Base-by-base conservation (phyloP, 768 basidiomycete species). In the Pleurotus pulmonarius region DNA sequence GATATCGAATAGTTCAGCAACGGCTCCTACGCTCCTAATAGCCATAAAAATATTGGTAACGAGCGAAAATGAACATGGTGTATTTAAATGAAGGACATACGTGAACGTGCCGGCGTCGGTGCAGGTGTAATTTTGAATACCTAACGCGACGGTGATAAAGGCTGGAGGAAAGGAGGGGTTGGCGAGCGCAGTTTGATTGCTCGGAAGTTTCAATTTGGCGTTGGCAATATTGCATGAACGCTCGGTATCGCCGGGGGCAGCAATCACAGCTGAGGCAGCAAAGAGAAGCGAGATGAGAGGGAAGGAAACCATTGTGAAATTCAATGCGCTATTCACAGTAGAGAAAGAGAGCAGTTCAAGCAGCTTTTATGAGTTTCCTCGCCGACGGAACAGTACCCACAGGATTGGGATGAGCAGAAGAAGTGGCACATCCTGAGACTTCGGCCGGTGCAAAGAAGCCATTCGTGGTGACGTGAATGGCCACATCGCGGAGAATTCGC, bases 121-220 rank as follows among this genome's bases (percentile, higher is more conserved):
- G 37, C 83, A 83, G 29, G 79, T 83, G 65, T 83, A 84, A 65
- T 83, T 82, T 64, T 83, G 82, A 13, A 73, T 73, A 20, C 81
- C 78, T 47, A 81, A 64, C 7, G 69, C 80, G 13, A 82, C 64
- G 8, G 71, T 74, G 48, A 83, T 73, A 63, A 70, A 79, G 7
- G 67, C 70, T 1, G 74, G 69, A 0, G 67, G 56, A 15, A 60
- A 57, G 3, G 68, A 64, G 4, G 79, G 79, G n/a, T 64, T 64
- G 3, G 70, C 61, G 47, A 82, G 67, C 0, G 64, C 48, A 4
- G 68, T 56, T 49, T 71, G 70, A 20, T 68, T 61, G 4, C 59
- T 25, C 15, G 66, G 66, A 8, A 62, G 57, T 9, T 57, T 46
- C 20, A 70, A 56, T 18, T 49, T 60, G 7, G 62, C 63, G 7